Evolutionary conservation across 2,329 filamentous ascomycete genomes (phyloP).

Genomic region (Westerdykella sp.): DNA sequence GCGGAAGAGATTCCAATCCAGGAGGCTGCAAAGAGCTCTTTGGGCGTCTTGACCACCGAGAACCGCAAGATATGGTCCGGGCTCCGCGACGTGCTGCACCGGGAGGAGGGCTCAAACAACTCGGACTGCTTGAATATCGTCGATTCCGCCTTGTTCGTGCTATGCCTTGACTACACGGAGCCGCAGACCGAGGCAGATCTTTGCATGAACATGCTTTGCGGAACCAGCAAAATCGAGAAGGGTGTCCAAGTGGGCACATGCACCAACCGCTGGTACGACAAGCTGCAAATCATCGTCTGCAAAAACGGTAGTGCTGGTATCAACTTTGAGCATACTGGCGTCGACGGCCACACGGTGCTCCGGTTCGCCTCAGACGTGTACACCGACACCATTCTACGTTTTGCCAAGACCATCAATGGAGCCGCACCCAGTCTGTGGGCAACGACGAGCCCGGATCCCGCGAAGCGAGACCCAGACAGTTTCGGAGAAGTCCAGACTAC

Average conservation of each 20-base stretch:
- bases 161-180: constrained; percentile 90
- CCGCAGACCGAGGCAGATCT: constrained; percentile 72
- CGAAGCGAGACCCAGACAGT: constrained; percentile 82
- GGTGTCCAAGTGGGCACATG: constrained; percentile 96
- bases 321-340: constrained; percentile 98
- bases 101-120: constrained; percentile 85
- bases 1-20: constrained; percentile 84
- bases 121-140: constrained; percentile 93
- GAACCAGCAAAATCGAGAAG: constrained; percentile 82
- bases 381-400: constrained; percentile 93
- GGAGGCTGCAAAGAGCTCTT: constrained; percentile 87
- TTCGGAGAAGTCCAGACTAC: constrained; percentile 92
- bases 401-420: constrained; percentile 91
- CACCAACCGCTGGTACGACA: constrained; percentile 98
- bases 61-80: constrained; percentile 96
- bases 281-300: constrained; percentile 97
- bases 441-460: constrained; percentile 81
- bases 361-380: constrained; percentile 95
- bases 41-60: constrained; percentile 91
- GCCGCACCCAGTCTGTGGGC: constrained; percentile 89
- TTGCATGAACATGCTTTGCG: constrained; percentile 98
- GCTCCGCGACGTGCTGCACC: constrained; percentile 77
- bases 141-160: constrained; percentile 84
- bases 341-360: constrained; percentile 94
- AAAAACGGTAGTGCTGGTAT: constrained; percentile 98